Evolutionary conservation across 2,329 filamentous ascomycete species (phyloP).

Genomic region (Atkinsonella texensis): DNA sequence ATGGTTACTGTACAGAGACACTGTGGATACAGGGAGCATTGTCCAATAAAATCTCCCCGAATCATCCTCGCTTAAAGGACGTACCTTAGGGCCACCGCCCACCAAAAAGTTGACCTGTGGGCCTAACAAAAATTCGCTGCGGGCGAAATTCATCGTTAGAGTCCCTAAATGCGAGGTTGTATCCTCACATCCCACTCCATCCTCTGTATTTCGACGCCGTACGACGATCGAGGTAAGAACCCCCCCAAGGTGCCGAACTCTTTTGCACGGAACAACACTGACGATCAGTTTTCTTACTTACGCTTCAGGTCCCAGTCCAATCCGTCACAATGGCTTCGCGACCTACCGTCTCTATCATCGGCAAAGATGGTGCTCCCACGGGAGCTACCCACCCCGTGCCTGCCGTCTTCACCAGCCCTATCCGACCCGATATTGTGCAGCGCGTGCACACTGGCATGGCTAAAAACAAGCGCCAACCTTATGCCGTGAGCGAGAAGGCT

Average conservation of each 20-base stretch:
- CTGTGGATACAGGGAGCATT: neutral
- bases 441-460: conserved; percentile 98
- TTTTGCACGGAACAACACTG: neutral
- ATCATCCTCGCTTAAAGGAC: conserved; percentile 18
- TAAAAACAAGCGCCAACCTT: conserved; percentile 99
- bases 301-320: conserved; percentile 14
- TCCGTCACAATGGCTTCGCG: conserved; percentile 73
- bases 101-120: conserved; percentile 17
- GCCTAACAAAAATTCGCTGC: conserved; percentile 18
- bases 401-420: conserved; percentile 92
- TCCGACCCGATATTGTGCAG: conserved; percentile 98
- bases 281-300: neutral
- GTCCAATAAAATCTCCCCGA: neutral
- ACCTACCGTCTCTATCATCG: conserved; percentile 95
- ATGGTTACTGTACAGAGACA: neutral
- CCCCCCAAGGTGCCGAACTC: no score
- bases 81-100: conserved; percentile 29
- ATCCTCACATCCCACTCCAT: conserved; percentile 19
- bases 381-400: conserved; percentile 85
- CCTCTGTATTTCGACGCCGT: conserved; percentile 27
- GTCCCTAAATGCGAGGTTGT: conserved; percentile 10
- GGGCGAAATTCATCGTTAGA: conserved; percentile 25
- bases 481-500: conserved; percentile 99
- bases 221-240: conserved; percentile 28
- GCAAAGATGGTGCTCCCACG: conserved; percentile 87